Conservation (phyloP, 129 eudicot genomes). For the Erigeron canadensis region DNA sequence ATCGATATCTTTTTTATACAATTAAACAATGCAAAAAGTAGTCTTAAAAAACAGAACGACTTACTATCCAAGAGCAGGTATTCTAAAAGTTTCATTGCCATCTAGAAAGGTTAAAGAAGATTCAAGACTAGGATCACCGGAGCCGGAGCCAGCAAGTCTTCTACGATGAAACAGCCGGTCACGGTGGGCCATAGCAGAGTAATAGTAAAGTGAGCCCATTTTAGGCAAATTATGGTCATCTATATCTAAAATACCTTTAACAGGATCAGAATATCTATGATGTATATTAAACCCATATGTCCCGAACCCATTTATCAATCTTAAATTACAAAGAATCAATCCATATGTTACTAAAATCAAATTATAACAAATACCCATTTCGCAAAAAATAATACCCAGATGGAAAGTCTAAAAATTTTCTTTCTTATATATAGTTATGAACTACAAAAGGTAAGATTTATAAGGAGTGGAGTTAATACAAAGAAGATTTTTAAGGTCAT, state of each 20-base stretch:
- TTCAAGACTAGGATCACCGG: constrained; percentile 2
- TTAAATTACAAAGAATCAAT: constrained; percentile 20
- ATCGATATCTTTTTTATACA: not conserved
- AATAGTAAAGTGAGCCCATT: constrained; percentile 59
- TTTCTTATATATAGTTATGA: too few species aligned
- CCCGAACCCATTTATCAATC: constrained; percentile 39
- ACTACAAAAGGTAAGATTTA: too few species aligned
- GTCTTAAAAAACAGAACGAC: constrained; percentile 1
- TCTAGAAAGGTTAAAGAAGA: constrained; percentile 48
- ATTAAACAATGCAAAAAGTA: not conserved
- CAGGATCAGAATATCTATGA: constrained; percentile 75
- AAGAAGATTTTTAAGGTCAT: too few species aligned
- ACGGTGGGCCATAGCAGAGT: constrained; percentile 77
- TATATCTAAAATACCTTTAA: constrained; percentile 51
- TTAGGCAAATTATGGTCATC: constrained; percentile 65
- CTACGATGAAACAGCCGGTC: constrained; percentile 69
- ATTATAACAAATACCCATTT: constrained; percentile 35
- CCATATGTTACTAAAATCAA: constrained; percentile 22
- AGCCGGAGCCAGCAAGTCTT: constrained; percentile 43
- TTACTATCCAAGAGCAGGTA: constrained; percentile 73
- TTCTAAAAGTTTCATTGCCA: constrained; percentile 58
- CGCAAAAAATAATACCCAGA: constrained; percentile 16
- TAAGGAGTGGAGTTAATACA: too few species aligned
- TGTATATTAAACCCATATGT: constrained; percentile 75
- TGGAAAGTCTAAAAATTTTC: not conserved